Percentiles rank a stretch among this genome's conserved stretches.
These are phyloP conservation scores for Coemansia sp. DNA, from an alignment of 192 early-diverging fungal genomes.

Conservation along the genomic window DNA sequence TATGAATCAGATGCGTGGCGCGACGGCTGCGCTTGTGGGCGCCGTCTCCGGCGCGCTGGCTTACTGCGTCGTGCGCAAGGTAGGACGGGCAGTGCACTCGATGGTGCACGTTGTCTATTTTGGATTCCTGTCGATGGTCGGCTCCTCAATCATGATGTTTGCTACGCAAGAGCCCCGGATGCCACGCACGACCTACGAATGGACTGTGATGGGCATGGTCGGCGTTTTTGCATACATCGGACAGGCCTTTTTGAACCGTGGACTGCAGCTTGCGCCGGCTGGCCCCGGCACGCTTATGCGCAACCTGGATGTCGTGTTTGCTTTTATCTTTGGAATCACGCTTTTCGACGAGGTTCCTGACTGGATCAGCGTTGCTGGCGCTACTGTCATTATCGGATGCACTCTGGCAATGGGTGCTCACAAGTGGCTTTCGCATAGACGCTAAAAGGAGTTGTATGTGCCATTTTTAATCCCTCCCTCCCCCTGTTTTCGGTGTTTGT, in stretches of 20 bases:
- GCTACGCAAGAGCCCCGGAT: constrained; percentile 9
- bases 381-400: constrained; percentile 59
- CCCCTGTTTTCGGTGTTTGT: background rate
- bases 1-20: constrained; percentile 31
- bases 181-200: constrained; percentile 51
- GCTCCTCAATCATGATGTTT: constrained; percentile 53
- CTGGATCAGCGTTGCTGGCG: constrained; percentile 56
- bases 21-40: constrained; percentile 56
- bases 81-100: constrained; percentile 67
- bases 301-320: constrained; percentile 78
- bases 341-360: constrained; percentile 68
- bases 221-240: constrained; percentile 65
- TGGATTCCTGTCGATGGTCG: constrained; percentile 59
- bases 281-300: constrained; percentile 78
- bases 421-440: constrained; percentile 48
- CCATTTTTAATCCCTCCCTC: no score
- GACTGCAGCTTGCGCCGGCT: constrained; percentile 69
- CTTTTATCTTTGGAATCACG: constrained; percentile 68
- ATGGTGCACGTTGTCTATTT: constrained; percentile 81
- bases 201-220: constrained; percentile 48
- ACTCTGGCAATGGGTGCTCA: constrained; percentile 62
- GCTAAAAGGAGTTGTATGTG: background rate
- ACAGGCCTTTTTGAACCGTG: constrained; percentile 71
- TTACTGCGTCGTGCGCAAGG: constrained; percentile 68
- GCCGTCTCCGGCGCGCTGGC: constrained; percentile 62